These are phyloP conservation scores for Globisporangium parvum DNA, from an alignment of 352 stramenopile species.

Conservation along the genomic window DNA sequence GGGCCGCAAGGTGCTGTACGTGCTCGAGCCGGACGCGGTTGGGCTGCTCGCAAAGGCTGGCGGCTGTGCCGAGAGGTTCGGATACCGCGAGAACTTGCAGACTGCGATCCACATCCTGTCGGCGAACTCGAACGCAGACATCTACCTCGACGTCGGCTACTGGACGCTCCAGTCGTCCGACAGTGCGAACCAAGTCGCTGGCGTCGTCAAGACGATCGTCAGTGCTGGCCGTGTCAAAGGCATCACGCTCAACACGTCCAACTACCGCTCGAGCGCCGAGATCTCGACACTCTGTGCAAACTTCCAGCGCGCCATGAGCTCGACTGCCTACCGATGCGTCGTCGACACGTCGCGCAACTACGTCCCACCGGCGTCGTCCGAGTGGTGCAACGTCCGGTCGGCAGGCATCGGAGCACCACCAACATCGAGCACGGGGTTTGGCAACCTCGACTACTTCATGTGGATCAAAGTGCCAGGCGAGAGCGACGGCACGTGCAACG, in stretches of 20 bases:
- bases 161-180: constrained; percentile 39
- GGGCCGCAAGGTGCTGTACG: constrained; percentile 52
- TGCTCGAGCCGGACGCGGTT: constrained; percentile 65
- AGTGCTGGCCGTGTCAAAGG: constrained; percentile 34
- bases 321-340: constrained; percentile 38
- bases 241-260: constrained; percentile 74
- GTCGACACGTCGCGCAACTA: constrained; percentile 59
- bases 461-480: constrained; percentile 69
- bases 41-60: constrained; percentile 36
- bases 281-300: constrained; percentile 41
- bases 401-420: constrained; percentile 41
- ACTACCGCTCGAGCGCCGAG: constrained; percentile 56
- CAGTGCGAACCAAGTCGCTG: constrained; percentile 19
- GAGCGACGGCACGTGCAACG: constrained; percentile 48
- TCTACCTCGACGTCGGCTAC: constrained; percentile 71
- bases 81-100: constrained; percentile 49
- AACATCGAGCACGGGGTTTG: constrained; percentile 34
- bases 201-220: constrained; percentile 34
- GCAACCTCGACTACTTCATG: constrained; percentile 66
- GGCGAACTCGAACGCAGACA: constrained; percentile 54
- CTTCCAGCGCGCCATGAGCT: constrained; percentile 48
- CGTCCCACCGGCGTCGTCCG: constrained; percentile 14
- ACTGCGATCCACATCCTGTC: constrained; percentile 38
- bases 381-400: constrained; percentile 51
- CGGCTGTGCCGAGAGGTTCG: constrained; percentile 22